These are phyloP conservation scores for Croton setiger DNA, from an alignment of 441 rosid species.

Conservation along the genomic window DNA sequence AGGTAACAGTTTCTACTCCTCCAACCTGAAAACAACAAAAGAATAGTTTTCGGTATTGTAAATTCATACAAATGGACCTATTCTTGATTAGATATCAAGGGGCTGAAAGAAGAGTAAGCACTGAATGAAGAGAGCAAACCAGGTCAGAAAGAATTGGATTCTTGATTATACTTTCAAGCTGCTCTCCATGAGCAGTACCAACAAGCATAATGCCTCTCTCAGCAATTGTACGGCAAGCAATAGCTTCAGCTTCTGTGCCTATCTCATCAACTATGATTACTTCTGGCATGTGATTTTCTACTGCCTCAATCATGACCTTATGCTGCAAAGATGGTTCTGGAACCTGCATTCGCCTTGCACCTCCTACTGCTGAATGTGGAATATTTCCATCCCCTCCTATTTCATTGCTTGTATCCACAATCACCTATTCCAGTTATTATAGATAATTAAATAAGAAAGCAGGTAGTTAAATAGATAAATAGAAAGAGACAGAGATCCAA, in stretches of 20 bases:
- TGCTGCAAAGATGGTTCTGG: constrained; percentile 60
- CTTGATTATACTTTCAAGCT: constrained; percentile 53
- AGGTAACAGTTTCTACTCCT: constrained; percentile 54
- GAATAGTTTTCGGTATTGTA: background rate
- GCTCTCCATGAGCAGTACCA: constrained; percentile 67
- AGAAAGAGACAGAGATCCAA: constrained; percentile 1
- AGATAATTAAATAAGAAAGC: background rate
- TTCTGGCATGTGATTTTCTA: constrained; percentile 77
- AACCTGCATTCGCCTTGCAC: constrained; percentile 73
- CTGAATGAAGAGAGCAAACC: constrained; percentile 35
- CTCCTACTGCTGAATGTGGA: constrained; percentile 64
- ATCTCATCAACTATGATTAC: constrained; percentile 69
- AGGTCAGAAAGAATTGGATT: constrained; percentile 58
- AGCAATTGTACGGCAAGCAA: constrained; percentile 62
- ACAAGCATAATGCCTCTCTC: constrained; percentile 71
- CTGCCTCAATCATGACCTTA: constrained; percentile 65
- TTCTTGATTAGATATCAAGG: background rate
- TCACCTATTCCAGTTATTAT: constrained; percentile 35
- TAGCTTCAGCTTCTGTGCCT: constrained; percentile 66
- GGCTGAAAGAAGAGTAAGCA: constrained; percentile 1
- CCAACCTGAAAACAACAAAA: constrained; percentile 45
- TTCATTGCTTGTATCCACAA: constrained; percentile 71
- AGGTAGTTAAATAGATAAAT: too few species aligned
- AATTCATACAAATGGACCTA: too few species aligned
- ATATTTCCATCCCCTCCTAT: constrained; percentile 67